Evolutionary conservation across 306 rosid genomes (phyloP).

Genomic region (Luffa acutangula): DNA sequence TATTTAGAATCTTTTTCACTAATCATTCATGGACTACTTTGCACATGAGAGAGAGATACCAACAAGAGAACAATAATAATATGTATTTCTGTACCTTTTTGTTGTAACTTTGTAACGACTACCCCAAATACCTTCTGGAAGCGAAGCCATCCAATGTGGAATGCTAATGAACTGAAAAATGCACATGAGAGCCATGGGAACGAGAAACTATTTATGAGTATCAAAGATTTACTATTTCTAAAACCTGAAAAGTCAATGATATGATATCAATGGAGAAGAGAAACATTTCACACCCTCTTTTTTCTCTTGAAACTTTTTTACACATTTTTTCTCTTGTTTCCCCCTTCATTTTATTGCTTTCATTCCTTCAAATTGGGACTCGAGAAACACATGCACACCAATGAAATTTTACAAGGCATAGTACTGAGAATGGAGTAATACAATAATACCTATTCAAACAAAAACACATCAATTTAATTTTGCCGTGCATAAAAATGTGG

Average conservation of each 20-base stretch:
- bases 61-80: background rate
- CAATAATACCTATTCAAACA: background rate
- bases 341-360: no score
- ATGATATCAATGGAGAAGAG: background rate
- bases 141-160: background rate
- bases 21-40: background rate
- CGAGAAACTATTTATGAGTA: background rate
- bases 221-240: background rate
- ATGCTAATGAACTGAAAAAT: background rate
- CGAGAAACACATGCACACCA: no score
- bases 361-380: no score
- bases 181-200: background rate
- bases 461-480: constrained; percentile 20
- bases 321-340: no score
- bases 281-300: background rate
- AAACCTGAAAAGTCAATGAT: background rate
- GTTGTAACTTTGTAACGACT: no score
- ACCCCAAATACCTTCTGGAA: background rate
- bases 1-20: background rate
- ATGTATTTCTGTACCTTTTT: background rate
- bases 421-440: background rate
- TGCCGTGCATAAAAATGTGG: constrained; percentile 64
- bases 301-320: background rate
- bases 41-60: background rate
- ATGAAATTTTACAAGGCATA: background rate